These are phyloP conservation scores for Paramecium sexaurelia DNA, from an alignment of 73 alveolate species.

Conservation along the genomic window DNA sequence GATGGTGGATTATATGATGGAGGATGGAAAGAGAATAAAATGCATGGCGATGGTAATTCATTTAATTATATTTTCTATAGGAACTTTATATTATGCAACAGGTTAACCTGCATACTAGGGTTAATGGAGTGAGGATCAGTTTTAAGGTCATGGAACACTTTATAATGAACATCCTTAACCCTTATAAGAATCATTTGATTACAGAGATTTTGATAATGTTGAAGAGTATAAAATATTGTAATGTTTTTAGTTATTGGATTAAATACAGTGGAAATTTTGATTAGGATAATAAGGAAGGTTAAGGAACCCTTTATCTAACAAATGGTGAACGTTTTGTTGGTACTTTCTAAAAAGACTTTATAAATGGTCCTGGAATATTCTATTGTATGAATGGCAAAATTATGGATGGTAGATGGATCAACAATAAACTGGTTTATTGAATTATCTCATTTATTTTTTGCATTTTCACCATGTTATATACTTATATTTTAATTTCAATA, in stretches of 20 bases:
- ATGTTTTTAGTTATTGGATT: conserved; percentile 43
- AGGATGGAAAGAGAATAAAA: conserved; percentile 67
- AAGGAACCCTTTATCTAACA: conserved; percentile 60
- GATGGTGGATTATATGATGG: conserved; percentile 73
- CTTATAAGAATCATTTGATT: conserved; percentile 60
- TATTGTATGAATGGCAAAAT: conserved; percentile 65
- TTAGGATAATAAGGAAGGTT: conserved; percentile 66
- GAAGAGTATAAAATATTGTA: conserved; percentile 46
- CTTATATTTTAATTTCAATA: neutral
- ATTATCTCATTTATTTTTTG: neutral
- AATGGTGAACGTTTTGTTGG: conserved; percentile 70
- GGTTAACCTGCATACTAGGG: conserved; percentile 71
- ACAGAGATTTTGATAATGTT: conserved; percentile 67
- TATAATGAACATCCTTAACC: conserved; percentile 62
- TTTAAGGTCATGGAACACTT: conserved; percentile 66
- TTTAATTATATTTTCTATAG: neutral
- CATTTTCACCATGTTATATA: neutral
- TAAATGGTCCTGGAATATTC: conserved; percentile 67
- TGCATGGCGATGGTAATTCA: conserved; percentile 66
- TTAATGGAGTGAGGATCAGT: conserved; percentile 64
- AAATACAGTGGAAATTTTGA: conserved; percentile 62
- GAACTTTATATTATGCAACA: conserved; percentile 58
- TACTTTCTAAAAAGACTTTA: conserved; percentile 63
- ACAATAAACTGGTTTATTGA: conserved; percentile 59
- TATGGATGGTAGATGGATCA: conserved; percentile 64